Base-by-base conservation (phyloP, 108 stramenopile genomes). In the Seminavis robusta region DNA sequence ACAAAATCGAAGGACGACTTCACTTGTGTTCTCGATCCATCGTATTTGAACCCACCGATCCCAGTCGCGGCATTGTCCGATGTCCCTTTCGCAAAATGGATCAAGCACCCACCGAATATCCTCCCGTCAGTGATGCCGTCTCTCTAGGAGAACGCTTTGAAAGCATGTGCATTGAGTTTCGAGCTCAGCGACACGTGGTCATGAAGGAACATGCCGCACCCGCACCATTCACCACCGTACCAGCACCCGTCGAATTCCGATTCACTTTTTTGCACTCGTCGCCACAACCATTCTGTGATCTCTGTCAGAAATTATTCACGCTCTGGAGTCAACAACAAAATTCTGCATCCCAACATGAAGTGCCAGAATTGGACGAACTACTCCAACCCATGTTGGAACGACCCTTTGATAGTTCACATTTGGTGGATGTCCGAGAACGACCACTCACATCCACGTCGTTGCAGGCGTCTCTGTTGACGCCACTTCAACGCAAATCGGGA, bases 41-140 rank as follows among this genome's bases (percentile, higher is more conserved):
- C 23, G 71, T 92, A 19, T 88, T 92, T 53, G 91, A 92, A 64
- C 91, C 91, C n/a, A 56, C 73, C 21, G 83, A 88, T 62, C 33
- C 55, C 24, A 55, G 69, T 17, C 54, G 83, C 42, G 70, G 74
- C 0, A 84, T 92, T 33, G 50, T 88, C 36, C 70, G 91, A 15
- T 64, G 71, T 53, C 76, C 91, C 17, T 92, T 92, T 63, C 23
- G 33, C 8, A 69, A 63, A 38, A 71, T 92, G 84, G 59, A 59
- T 15, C 51, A 20, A 15, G 63, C 71, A 30, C 87, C 89, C n/a
- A 59, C 58, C 31, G 66, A 67, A 47, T 63, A 62, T 27, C 62
- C 74, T 11, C 19, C 13, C 11, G 45, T 15, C 19, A 59, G n/a
- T n/a, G n/a, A 28, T 20, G n/a, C 37, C 16, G 11, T 11, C 9